These are phyloP conservation scores for Talaromyces sp. DNA, from an alignment of 2,329 filamentous ascomycete genomes.

Conservation along the genomic window DNA sequence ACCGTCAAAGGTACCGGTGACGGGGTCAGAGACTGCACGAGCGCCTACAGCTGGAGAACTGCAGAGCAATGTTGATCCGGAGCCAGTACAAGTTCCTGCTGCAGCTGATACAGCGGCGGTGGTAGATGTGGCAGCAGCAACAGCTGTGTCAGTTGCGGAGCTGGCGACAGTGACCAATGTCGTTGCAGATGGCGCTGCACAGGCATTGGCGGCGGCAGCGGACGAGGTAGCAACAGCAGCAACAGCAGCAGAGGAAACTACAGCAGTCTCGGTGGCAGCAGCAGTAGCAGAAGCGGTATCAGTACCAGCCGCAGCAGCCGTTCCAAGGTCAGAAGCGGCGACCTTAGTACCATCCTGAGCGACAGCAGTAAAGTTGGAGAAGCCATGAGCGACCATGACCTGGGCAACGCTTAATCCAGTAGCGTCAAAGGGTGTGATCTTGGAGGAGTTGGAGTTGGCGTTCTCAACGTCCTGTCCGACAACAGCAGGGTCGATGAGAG, in stretches of 20 bases:
- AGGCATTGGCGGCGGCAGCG: conserved; percentile 14
- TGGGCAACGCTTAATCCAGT: conserved; percentile 64
- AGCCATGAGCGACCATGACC: conserved; percentile 60
- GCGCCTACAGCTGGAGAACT: neutral
- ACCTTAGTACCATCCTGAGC: conserved; percentile 31
- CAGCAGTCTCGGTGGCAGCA: conserved; percentile 26
- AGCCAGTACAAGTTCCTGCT: conserved; percentile 1
- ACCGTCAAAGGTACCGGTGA: conserved; percentile 2
- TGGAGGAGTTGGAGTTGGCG: conserved; percentile 55
- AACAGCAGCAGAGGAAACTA: conserved; percentile 8
- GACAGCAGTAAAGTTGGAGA: conserved; percentile 53
- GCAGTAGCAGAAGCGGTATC: conserved; percentile 33
- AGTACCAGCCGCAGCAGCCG: conserved; percentile 31
- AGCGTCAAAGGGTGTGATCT: conserved; percentile 55
- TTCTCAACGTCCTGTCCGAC: conserved; percentile 57
- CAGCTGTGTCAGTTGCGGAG: neutral
- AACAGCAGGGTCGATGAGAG: conserved; percentile 64
- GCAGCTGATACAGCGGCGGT: neutral
- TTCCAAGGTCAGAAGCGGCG: conserved; percentile 24
- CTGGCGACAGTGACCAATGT: neutral
- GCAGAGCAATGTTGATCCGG: neutral
- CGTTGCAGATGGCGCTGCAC: conserved; percentile 1
- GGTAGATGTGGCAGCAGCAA: conserved; percentile 2
- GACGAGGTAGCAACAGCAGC: conserved; percentile 19
- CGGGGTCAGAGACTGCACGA: neutral